Evolutionary conservation across 345 rosid species (phyloP), one percentile per base, ranked within the genome.

Genomic region (Hibiscus syriacus): DNA sequence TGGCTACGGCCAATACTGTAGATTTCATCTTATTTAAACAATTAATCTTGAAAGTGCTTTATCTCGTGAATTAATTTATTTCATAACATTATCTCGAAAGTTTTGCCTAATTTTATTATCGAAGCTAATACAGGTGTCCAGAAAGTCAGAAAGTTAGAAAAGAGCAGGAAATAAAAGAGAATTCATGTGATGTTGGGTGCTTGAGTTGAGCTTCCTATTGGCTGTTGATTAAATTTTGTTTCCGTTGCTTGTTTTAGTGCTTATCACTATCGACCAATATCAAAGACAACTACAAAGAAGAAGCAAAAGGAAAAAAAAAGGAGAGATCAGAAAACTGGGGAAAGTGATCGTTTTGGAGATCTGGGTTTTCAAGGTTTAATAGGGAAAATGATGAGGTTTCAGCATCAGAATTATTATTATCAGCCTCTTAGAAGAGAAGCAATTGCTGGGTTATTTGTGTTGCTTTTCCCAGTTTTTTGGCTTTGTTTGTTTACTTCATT

Each of bases 391-490:
- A 29, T 29, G 32, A 29, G 74, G 81, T 66, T 70, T 65, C 74
- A 65, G 55, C 68, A 68, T 60, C 64, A 61, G 66, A 78, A n/a
- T 17, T 6, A 50, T 62, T 0, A 19, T 56, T 49, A 20, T 60
- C 64, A 61, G 66, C 49, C 38, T 55, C 9, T 45, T 43, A 72
- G 85, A 70, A 70, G 75, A 55, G 68, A 71, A 75, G 80, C 82
- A 34, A 55, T 80, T 22, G 76, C 72, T 57, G 80, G 72, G 6
- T 73, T 83, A 19, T 39, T 85, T 68, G 69, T 84, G 36, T 64
- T 89, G 65, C 69, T 84, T 19, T 78, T 79, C 22, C 85, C 84
- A 17, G 71, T 76, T 67, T 36, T 78, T 17, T 67, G 76, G 54
- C 85, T 82, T 6, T 36, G 70, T 43, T 64, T 82, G 34, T 82